Evolutionary conservation across 371 early-diverging fungal species (phyloP), one percentile per base, ranked within the genome.

Genomic region (Umbelopsis sp.): DNA sequence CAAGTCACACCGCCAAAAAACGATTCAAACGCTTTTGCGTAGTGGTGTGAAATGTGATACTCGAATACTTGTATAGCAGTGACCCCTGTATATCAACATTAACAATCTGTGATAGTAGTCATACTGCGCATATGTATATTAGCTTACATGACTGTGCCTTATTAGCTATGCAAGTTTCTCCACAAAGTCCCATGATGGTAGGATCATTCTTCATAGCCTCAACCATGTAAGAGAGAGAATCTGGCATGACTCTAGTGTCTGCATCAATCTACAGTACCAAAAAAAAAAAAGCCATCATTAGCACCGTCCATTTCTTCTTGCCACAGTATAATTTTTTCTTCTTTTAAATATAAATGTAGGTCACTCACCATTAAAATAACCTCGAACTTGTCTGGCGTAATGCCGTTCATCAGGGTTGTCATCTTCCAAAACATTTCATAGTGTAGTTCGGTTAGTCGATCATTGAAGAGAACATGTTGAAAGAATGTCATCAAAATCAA

Each of bases 31-130:
- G 97, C 92, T 81, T 97, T 97, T n/a, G 93, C 89, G 65, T 97
- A 75, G 73, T 97, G 96, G 80, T 97, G 99, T 48, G 96, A 95
- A 69, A 97, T 97, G 76, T 94, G 98, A 87, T 99, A 96, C 71
- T 95, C 95, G 78, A 93, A 96, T 25, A 98, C 97, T 76, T 98
- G 98, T 75, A 97, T 94, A 92, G 95, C 96, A 22, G 97, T 96
- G 22, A 93, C 93, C 91, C 91, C 81, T 10, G 25, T 32, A 24
- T 37, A 4, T 18, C 29, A 16, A 35, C 4, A 11, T 18, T 57
- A 51, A 8, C 41, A 41, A 7, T 35, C 32, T 7, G 48, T 48
- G 7, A 48, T 6, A 48, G 18, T 6, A n/a, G 18, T 0, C 1
- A 44, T 72, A 72, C 14, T 8, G 5, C 14, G 10, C 12, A 18